These are phyloP conservation scores for Termitomyces sp. DNA, from an alignment of 768 basidiomycete genomes.

Conservation along the genomic window DNA sequence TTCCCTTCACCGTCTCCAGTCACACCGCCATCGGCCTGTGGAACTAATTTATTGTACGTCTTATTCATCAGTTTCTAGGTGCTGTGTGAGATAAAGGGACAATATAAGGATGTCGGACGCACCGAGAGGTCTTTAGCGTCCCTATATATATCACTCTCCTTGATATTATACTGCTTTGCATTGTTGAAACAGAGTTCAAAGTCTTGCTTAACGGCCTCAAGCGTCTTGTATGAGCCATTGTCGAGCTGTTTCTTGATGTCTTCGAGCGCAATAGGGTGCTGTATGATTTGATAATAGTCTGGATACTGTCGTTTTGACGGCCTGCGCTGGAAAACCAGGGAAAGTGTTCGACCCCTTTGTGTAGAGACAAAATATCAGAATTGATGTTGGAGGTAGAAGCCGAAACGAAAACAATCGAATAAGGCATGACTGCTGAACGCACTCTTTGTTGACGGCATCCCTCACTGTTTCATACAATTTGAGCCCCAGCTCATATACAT, in stretches of 20 bases:
- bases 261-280: conserved; percentile 80
- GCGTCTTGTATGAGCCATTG: conserved; percentile 49
- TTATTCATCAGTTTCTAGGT: conserved; percentile 48
- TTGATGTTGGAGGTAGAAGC: conserved; percentile 18
- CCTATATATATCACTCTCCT: conserved; percentile 72
- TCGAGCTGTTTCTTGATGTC: conserved; percentile 84
- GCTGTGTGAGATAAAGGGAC: conserved; percentile 1
- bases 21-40: conserved; percentile 35
- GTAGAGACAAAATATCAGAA: conserved; percentile 24
- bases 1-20: conserved; percentile 36
- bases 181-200: conserved; percentile 79
- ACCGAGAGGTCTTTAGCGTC: conserved; percentile 85
- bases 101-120: conserved; percentile 22
- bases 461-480: conserved; percentile 75
- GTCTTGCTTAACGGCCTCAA: conserved; percentile 66
- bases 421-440: conserved; percentile 54
- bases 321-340: conserved; percentile 62
- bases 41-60: conserved; percentile 43
- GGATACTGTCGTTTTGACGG: conserved; percentile 73
- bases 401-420: conserved; percentile 37
- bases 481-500: conserved; percentile 63
- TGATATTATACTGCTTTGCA: conserved; percentile 78
- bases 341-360: conserved; percentile 58
- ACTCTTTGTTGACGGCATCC: conserved; percentile 87
- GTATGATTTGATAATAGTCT: conserved; percentile 83